phyloP scores from a whole-genome alignment of 257 asterid genomes.

The Nicotiana tabacum region DNA sequence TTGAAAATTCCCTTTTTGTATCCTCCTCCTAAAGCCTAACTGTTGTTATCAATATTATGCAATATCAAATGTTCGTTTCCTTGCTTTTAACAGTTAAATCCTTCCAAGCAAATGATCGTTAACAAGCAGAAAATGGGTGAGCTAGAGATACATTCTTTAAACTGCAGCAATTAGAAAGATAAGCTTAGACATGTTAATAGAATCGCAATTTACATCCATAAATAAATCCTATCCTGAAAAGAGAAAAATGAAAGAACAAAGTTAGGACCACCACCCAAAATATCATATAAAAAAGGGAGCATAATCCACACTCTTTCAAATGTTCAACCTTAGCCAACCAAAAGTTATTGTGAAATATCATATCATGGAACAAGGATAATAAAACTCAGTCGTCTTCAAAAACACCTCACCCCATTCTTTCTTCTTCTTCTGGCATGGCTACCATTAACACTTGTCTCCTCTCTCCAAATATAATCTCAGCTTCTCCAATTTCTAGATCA shows the following conservation, averaged over 20 bases:
- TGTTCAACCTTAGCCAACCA: conserved; percentile 26
- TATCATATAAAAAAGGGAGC: background rate
- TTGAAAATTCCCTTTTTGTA: background rate
- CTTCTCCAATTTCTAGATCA: conserved; percentile 9
- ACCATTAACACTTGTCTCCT: conserved; percentile 12
- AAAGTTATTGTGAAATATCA: background rate
- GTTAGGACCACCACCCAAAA: conserved; percentile 4
- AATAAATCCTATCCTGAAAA: background rate
- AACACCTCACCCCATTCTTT: background rate
- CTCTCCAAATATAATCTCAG: conserved; percentile 14
- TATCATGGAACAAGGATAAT: background rate
- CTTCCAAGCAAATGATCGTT: background rate
- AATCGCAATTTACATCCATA: background rate
- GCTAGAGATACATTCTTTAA: background rate
- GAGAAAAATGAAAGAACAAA: background rate
- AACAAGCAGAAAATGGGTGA: background rate
- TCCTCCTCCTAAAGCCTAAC: background rate
- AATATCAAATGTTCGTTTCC: too few species aligned
- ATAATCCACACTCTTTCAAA: background rate
- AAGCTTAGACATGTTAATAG: background rate
- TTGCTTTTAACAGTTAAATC: too few species aligned
- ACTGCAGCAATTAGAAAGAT: background rate
- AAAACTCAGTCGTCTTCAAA: background rate
- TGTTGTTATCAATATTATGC: background rate
- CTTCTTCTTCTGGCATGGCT: conserved; percentile 23